Evolutionary conservation across 176 grass and related monocot genomes (phyloP).

Genomic region (Musa schizocarpa): DNA sequence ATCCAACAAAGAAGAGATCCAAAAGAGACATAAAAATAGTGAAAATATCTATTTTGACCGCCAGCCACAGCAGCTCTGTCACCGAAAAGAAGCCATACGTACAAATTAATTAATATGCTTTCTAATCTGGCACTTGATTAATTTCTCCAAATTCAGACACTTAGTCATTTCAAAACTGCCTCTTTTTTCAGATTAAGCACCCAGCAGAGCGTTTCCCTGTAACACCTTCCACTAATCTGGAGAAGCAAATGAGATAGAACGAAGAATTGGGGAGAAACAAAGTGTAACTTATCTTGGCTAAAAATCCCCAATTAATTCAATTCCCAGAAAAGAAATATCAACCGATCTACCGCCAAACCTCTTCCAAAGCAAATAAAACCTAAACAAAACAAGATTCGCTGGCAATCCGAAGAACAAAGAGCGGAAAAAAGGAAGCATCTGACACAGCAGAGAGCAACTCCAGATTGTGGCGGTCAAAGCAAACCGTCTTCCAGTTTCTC

Average conservation of each 20-base stretch:
- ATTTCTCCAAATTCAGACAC: constrained; percentile 6
- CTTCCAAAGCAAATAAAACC: not conserved
- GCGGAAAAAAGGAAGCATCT: not conserved
- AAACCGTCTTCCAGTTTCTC: not conserved
- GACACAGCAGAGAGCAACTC: not conserved
- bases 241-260: not conserved
- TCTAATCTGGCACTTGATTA: not conserved
- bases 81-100: not conserved
- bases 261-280: not conserved
- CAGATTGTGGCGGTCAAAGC: not conserved
- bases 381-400: not conserved
- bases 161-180: not conserved
- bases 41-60: not conserved
- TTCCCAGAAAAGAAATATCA: not conserved
- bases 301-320: not conserved
- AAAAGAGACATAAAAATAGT: not conserved
- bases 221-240: not conserved
- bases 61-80: not conserved
- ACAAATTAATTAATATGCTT: not conserved
- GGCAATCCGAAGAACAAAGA: not conserved
- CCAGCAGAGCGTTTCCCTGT: not conserved
- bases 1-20: not conserved
- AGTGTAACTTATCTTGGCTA: not conserved
- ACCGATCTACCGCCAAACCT: not conserved
- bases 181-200: not conserved